Base-by-base conservation (phyloP, 306 rosid genomes). In the Oxytropis ochrocephala region DNA sequence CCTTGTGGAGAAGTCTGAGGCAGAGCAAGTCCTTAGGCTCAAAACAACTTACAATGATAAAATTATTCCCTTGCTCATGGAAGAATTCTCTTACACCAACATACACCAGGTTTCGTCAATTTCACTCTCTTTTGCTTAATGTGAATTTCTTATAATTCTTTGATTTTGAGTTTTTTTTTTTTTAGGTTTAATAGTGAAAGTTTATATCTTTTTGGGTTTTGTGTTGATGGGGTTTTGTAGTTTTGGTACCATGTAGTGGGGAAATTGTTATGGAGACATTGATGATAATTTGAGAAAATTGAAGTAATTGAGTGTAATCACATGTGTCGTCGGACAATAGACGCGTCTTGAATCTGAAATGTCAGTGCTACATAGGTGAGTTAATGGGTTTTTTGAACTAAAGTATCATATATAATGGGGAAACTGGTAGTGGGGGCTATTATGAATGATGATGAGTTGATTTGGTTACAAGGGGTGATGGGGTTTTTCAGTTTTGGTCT, bases 1-100 rank as follows among this genome's bases (percentile, higher is more conserved):
- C 57, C 71, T 94, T 72, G 96, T 94, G 32, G 99, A 91, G 83
- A 94, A 88, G 76, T 64, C 94, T 6, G 99, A 94, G 43, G 72
- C 92, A 2, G 92, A 88, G 79, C 87, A 78, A 33, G 67, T 78
- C 75, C 29, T 19, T 30, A 84, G 99, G 64, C 92, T 90, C 61
- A 94, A 82, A 66, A 11, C 82, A 27, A 82, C 80, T 53, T 94
- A 94, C 85, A 72, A 29, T 19, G 88, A 87, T 46, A 87, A 83
- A 76, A 81, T 94, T 27, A 49, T 94, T 38, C 99, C 96, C 16
- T 41, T 84, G 82, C 99, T 94, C 61, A 81, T 71, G 82, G 99
- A 91, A 57, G 99, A 94, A 78, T 94, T 94, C 76, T 84, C 90
- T 19, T 94, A 94, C 82, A 43, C 56, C 57, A 91, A 87, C 60